Evolutionary conservation across 805 yeast genomes (phyloP), one percentile per base, ranked within the genome.

Genomic region (Ogataea chonburiensis): DNA sequence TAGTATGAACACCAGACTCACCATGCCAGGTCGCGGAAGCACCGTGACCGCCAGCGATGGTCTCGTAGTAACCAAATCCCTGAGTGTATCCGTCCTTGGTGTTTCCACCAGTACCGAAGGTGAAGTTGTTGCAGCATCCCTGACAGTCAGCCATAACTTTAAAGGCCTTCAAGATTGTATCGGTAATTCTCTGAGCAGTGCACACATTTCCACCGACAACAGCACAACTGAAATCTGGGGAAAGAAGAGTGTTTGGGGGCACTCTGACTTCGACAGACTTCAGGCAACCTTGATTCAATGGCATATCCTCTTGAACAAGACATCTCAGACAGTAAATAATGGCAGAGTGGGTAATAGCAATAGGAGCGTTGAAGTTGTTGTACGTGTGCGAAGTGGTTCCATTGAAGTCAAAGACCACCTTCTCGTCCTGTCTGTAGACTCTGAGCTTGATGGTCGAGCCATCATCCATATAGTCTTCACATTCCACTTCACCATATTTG

Each of bases 181-280:
- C 97, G 0, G 95, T 88, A 30, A 93, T 79, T 50, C 97, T 73
- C 61, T 93, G 98, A 2, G 96, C 83, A 1, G 98, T 91, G 63
- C 89, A 82, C 6, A 91, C 97, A 58, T 91, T 91, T 7, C 96
- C 96, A 29, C 89, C 93, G 13, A 91, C 97, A 22, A 87, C 95
- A 2, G 97, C 98, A 31, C 94, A 91, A 11, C 85, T 89, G 24
- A 72, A 73, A 12, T 80, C 75, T 2, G 98, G 97, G 16, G 82
- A 73, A 10, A 91, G 65, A n/a, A 84, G 63, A 3, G 83, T 74
- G 9, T 73, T 73, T 31, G 68, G 65, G 5, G 89, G 89, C 30
- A 81, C 73, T 2, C 62, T 63, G 19, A 89, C 77, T 5, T 77
- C 65, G 32, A 91, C 75, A 1, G 97, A 96, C 33, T 73, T 66